Base-by-base conservation (phyloP, 495 filamentous ascomycete species). In the Tuber calosporum region DNA sequence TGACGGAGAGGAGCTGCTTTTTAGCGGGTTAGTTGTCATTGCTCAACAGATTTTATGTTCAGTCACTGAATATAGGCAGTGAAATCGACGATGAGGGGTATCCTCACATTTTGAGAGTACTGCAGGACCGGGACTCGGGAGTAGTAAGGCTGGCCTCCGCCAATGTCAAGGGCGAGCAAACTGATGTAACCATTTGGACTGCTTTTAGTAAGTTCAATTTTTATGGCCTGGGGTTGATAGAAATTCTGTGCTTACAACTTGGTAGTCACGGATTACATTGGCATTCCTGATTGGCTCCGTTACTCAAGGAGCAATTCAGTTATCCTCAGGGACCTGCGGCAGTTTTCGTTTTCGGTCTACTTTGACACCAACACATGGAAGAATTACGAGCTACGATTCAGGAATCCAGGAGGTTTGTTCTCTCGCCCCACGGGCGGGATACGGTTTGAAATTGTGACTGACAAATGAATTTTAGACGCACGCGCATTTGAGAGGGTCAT, bases 51-150 rank as follows among this genome's bases (percentile, higher is more conserved):
- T n/a, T 41, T 34, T 67, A 42, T 39, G 20, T 34, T 37, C 11
- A 8, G 20, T 26, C 11, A 43, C 74, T 79, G 73, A 83, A 30
- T 41, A 7, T 13, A 19, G 71, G n/a, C 45, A 89, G 88, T 42
- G 82, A 84, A 74, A 89, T 91, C 66, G 73, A 85, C 69, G 87
- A 91, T 48, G 86, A 87, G 70, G 80, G 81, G 9, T 87, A 85
- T 71, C 79, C 83, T 13, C 89, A 90, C 74, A 87, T 86, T 13
- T 80, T 91, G 68, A 86, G 89, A 36, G 81, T 91, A 11, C 88
- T 86, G 73, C 80, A 83, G 48, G 90, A 91, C 68, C 82, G 77
- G 2, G 82, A 84, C n/a, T 86, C 86, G 3, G 84, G 86, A 0
- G 84, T 85, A 22, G 83, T 91, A 13, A 69, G 80, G 43, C 62